Base-by-base conservation (phyloP, 78 protist genomes). In the Blattamonas nauphoetae region DNA sequence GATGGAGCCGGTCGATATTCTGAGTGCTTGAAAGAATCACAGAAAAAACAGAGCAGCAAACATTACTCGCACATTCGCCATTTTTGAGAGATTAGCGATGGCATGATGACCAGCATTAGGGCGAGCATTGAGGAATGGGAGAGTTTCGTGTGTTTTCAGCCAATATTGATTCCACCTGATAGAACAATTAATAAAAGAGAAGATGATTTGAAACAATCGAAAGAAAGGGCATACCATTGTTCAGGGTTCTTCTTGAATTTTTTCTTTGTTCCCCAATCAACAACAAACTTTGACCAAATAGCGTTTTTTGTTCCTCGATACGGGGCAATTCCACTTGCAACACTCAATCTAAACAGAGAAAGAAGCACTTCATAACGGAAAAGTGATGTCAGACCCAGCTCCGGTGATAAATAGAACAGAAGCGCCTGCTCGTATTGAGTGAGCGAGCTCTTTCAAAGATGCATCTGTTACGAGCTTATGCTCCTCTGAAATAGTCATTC, bases 161-260 rank as follows among this genome's bases (percentile, higher is more conserved):
- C 86, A 84, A 84, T 33, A 84, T 84, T 84, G 46, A 84, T 84
- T 84, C 86, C 86, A 84, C 83, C 83, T 79, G 21, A 55, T 29
- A 55, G 21, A 29, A 55, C 21, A 55, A 55, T 29, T 55, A 55
- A 29, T 55, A 55, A 55, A 55, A 29, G 71, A 29, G 71, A 29
- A 55, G 21, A 55, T 29, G 11, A 55, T 55, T 55, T 29, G 21
- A 55, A 55, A 29, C 11, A 55, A 55, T 11, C 71, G 32, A 21
- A 6, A n/a, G 41, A 6, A 38, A 79, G 5, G 21, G 4, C 83
- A 79, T 4, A 79, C 86, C 86, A 84, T 84, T 21, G 32, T 5
- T 4, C 86, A 46, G 86, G 86, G 86, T 84, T 84, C 86, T 46
- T 46, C 33, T 46, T 44, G 45, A 84, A 84, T 6, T 84, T 84